These are phyloP conservation scores for Aleurites moluccanus DNA, from an alignment of 441 rosid genomes.

Conservation along the genomic window DNA sequence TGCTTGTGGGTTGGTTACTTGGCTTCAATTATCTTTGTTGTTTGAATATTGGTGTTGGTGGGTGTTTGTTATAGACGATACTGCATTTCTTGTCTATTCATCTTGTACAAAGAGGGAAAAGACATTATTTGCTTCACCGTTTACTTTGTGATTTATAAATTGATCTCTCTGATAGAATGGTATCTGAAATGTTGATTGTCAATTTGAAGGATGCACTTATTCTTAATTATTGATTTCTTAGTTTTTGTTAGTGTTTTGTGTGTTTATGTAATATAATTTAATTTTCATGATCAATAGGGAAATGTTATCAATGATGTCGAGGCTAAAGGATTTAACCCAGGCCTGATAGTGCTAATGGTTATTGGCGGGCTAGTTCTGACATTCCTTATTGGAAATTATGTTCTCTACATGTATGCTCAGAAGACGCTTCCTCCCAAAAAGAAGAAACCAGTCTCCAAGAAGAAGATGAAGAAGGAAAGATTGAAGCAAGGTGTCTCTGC, in stretches of 20 bases:
- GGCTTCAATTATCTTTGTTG: not conserved
- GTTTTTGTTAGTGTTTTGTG: not conserved
- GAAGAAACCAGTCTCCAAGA: conserved; percentile 95
- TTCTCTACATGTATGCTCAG: conserved; percentile 75
- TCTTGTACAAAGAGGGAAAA: not conserved
- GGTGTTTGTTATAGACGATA: not conserved
- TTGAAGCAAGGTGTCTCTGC: conserved; percentile 92
- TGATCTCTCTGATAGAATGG: not conserved
- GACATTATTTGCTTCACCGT: not conserved
- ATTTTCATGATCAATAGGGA: conserved; percentile 41
- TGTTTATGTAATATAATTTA: not conserved
- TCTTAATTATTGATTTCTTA: not conserved
- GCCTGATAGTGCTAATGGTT: conserved; percentile 76
- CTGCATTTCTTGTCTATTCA: not conserved
- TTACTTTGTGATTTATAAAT: not conserved
- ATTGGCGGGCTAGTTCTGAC: conserved; percentile 60
- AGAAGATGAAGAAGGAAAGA: conserved; percentile 94
- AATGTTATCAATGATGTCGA: conserved; percentile 44
- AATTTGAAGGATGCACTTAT: not conserved
- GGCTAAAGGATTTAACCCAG: conserved; percentile 84
- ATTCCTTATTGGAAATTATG: conserved; percentile 78
- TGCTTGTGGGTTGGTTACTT: not conserved
- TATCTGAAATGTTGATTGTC: not conserved
- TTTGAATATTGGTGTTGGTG: too few species aligned
- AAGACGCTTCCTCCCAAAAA: conserved; percentile 80